A percentile compares a stretch with the other conserved stretches of the same genome.
Conservation (phyloP, 768 basidiomycete species). For the Pleurotus djamor region DNA sequence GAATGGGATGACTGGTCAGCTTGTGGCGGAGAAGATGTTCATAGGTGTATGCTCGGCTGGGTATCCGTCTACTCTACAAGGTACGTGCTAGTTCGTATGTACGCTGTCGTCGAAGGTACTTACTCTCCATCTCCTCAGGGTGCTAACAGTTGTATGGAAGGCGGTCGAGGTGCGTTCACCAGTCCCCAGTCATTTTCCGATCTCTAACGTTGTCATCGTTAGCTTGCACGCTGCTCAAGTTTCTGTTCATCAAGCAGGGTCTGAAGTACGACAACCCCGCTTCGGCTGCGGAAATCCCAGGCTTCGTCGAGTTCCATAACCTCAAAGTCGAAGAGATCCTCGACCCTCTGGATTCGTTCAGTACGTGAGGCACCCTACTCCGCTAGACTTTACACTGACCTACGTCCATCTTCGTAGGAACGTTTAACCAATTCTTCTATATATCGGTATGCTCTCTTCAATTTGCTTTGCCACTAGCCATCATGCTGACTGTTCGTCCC, state of each 20-base stretch:
- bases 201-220: slow-evolving; percentile 9
- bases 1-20: slow-evolving; percentile 84
- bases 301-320: slow-evolving; percentile 89
- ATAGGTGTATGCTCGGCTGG: slow-evolving; percentile 87
- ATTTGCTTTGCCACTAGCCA: background rate
- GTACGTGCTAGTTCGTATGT: slow-evolving; percentile 21
- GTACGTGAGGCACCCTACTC: slow-evolving; percentile 36
- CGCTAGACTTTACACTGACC: background rate
- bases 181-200: background rate
- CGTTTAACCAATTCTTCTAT: slow-evolving; percentile 94
- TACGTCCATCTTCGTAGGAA: slow-evolving; percentile 52
- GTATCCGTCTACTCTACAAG: slow-evolving; percentile 92
- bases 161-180: slow-evolving; percentile 58
- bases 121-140: slow-evolving; percentile 41
- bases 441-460: background rate
- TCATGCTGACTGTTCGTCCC: slow-evolving; percentile 7
- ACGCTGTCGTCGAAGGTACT: background rate
- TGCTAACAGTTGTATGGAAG: slow-evolving; percentile 86
- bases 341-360: slow-evolving; percentile 82
- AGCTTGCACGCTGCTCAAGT: slow-evolving; percentile 85
- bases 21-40: slow-evolving; percentile 99
- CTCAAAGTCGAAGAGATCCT: slow-evolving; percentile 80
- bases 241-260: slow-evolving; percentile 91
- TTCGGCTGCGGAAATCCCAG: slow-evolving; percentile 79
- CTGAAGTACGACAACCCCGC: slow-evolving; percentile 87